Conservation (phyloP, 345 rosid genomes). For the Gossypium ekmanianum region DNA sequence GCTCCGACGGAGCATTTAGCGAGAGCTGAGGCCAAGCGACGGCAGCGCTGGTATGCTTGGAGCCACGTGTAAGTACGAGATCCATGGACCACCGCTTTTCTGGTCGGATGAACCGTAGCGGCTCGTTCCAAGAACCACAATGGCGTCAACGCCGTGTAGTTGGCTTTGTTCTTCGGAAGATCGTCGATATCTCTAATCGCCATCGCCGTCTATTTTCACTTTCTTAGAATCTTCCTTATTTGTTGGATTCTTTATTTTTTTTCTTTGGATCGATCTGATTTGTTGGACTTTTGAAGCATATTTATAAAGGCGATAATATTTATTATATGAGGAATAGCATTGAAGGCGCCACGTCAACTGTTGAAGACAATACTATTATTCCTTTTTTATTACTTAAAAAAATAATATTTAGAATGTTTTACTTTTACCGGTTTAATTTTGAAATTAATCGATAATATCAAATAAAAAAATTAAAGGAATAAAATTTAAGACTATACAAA, state of each 20-base stretch:
- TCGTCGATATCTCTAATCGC: slow-evolving; percentile 66
- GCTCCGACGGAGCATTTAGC: slow-evolving; percentile 50
- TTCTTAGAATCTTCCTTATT: neutral
- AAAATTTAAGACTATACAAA: too few species aligned
- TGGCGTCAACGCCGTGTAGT: slow-evolving; percentile 40
- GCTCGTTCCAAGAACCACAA: slow-evolving; percentile 84
- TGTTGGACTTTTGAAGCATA: neutral
- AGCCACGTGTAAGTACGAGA: slow-evolving; percentile 68
- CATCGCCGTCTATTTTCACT: slow-evolving; percentile 12
- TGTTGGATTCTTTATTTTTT: neutral
- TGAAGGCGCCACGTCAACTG: neutral
- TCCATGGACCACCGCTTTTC: slow-evolving; percentile 64
- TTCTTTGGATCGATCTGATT: neutral
- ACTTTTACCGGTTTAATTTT: too few species aligned
- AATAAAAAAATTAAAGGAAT: too few species aligned
- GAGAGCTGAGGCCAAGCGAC: slow-evolving; percentile 85
- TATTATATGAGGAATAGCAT: neutral
- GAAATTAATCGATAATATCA: too few species aligned
- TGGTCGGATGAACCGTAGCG: slow-evolving; percentile 62
- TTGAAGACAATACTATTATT: neutral
- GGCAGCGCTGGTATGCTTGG: slow-evolving; percentile 71
- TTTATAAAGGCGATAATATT: neutral
- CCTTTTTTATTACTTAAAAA: neutral
- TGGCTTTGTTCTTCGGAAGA: slow-evolving; percentile 53
- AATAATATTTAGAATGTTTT: too few species aligned